Evolutionary conservation across 345 rosid genomes (phyloP), one percentile per base, ranked within the genome.

Genomic region (Syzygium jambos): DNA sequence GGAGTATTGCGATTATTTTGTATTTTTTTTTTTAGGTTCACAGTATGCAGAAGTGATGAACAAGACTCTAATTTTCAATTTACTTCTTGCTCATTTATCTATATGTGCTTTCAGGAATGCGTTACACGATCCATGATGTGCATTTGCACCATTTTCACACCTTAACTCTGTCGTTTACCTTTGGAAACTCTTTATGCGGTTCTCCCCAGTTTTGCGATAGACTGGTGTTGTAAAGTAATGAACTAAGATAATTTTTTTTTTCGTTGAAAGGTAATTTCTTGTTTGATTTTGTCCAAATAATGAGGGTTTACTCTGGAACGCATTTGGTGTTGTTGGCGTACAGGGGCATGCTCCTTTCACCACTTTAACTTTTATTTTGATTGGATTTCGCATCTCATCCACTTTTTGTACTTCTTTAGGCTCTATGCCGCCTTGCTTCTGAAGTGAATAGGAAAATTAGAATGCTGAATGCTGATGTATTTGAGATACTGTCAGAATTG

Each of bases 401-500:
- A 73, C 7, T 13, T 73, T 34, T 73, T 34, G 49, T 73, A 73
- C 80, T 73, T 34, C 49, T 34, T 65, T 38, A 34, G 80, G 80
- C 80, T 73, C 80, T 68, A 68, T 68, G 25, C 19, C 13, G 25
- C 21, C 80, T 34, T 34, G 34, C 80, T 34, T 68, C 46, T 73
- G 49, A 73, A 34, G 80, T 73, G 49, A 73, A 34, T 34, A 73
- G 49, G 49, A 73, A 34, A 34, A 73, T 34, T 73, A 68, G 80
- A 73, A 34, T 73, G 80, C 46, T 34, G 49, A 68, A 68, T 61
- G 86, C 68, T 68, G 86, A 87, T 87, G 52, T 52, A 52, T 63
- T 89, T 29, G 13, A 51, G 86, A 38, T 34, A 25, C 34, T 73
- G 46, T 73, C 49, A 97, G 99, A 91, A 92, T 98, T 93, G 99